Conservation (phyloP, 768 basidiomycete genomes). For the Trametes maxima region DNA sequence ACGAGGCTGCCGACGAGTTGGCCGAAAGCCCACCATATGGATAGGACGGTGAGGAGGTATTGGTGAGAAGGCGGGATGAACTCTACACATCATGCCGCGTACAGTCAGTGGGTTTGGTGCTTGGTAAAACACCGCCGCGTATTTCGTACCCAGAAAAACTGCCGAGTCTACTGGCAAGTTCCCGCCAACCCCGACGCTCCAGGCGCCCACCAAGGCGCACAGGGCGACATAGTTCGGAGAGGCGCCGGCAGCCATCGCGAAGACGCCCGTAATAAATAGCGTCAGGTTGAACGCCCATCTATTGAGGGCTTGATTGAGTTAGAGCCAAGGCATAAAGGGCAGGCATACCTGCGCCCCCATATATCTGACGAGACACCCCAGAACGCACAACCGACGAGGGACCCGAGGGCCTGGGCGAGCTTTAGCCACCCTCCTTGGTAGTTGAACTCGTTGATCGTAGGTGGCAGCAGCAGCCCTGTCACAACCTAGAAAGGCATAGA, state of each 20-base stretch:
- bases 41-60: conserved; percentile 72
- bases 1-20: conserved; percentile 63
- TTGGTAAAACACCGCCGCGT: too few relatives aligned
- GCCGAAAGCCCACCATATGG: conserved; percentile 81
- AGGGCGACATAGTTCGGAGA: conserved; percentile 55
- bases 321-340: background rate
- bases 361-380: conserved; percentile 72
- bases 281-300: conserved; percentile 75
- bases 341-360: conserved; percentile 63
- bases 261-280: conserved; percentile 64
- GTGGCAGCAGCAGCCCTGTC: conserved; percentile 64
- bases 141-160: conserved; percentile 63
- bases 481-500: conserved; percentile 45
- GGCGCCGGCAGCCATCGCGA: conserved; percentile 64
- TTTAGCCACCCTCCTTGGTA: conserved; percentile 64
- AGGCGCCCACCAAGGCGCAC: conserved; percentile 53
- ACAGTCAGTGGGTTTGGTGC: background rate
- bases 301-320: background rate
- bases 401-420: conserved; percentile 70
- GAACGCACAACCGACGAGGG: conserved; percentile 67
- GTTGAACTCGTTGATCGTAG: conserved; percentile 66
- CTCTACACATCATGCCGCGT: conserved; percentile 40
- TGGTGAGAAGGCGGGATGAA: conserved; percentile 74
- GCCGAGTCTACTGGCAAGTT: conserved; percentile 77
- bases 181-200: conserved; percentile 73